Conservation (phyloP, 345 rosid genomes). For the thale cress (Arabidopsis thaliana) region TAIR10.1 NC_003071.7:18109001-18109500, state of each 20-base stretch:
- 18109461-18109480: conserved; percentile 28
- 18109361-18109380: conserved; percentile 76
- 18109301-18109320: conserved; percentile 96
- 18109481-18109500: conserved; percentile 69
- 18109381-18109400: conserved; percentile 7
- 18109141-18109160: conserved; percentile 8
- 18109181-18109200: conserved; percentile 20
- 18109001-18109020: conserved; percentile 38
- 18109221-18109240: conserved; percentile 30
- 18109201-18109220: conserved; percentile 34
- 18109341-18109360: conserved; percentile 73
- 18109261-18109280: conserved; percentile 48
- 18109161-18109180: not conserved
- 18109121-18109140: conserved; percentile 21
- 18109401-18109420: conserved; percentile 9
- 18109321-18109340: conserved; percentile 93
- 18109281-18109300: conserved; percentile 64
- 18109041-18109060: conserved; percentile 25
- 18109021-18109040: conserved; percentile 20
- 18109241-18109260: conserved; percentile 17
- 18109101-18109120: conserved; percentile 10
- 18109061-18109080: conserved; percentile 32
- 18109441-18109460: conserved; percentile 29
- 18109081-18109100: conserved; percentile 28
- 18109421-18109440: conserved; percentile 12